Base-by-base conservation (phyloP, 2,329 filamentous ascomycete genomes). In the Aspergillus thermomutatus region DNA sequence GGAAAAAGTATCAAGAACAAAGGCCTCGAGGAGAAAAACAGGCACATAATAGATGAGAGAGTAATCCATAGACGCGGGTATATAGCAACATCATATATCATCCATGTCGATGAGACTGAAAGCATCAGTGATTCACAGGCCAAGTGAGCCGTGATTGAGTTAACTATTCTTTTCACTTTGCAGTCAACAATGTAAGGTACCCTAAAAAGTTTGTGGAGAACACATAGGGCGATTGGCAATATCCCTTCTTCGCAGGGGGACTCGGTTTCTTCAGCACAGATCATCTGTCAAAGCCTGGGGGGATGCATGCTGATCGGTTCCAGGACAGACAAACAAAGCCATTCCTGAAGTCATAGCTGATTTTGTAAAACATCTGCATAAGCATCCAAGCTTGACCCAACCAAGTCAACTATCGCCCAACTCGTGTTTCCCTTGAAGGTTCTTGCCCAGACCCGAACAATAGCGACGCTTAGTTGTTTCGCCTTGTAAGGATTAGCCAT, bases 381-480 rank as follows among this genome's bases (percentile, higher is more conserved):
- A 17, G 76, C 72, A 64, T 79, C 76, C 50, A 79, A 65, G 54
- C 77, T 79, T 8, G 70, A 74, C 11, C 77, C 77, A 43, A 79
- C 75, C 52, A 79, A 65, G 52, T 79, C 77, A 49, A 75, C 75
- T 58, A 79, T 79, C 5, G 77, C 76, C 77, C 75, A 79, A 60
- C 77, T 79, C 8, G 77, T 79, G 56, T 79, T 78, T 3, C 77
- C 77, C 53, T 74, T 77, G 60, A 78, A 79, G 3, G 76, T 79
- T 43, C 74, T 72, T 6, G 77, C 76, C 69, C 77, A 79, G 17
- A 79, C 77, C 10, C 77, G 72, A 14, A 79, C 76, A 53, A 79
- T 78, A n/a, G 76, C 74, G 60, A 79, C 73, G 51, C 76, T 79
- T n/a, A 79, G 69, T 47, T 77, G 73, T 21, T 73, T 74, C 53